Conservation (phyloP, 352 stramenopile species). For the Phytophthora tentaculata region DNA sequence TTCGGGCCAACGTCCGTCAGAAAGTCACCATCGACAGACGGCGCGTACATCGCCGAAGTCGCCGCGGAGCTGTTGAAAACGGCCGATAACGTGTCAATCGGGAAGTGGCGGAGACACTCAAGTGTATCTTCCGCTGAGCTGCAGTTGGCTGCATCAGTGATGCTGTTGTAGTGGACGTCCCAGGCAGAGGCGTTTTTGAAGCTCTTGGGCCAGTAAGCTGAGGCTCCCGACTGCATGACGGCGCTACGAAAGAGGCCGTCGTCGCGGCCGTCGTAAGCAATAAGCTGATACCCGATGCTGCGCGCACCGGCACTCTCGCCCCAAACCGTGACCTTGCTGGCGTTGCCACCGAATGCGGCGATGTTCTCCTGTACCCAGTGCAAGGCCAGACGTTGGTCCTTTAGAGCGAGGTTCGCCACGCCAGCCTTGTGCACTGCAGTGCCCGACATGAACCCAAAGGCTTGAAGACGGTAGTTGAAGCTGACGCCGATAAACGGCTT, state of each 20-base stretch:
- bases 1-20: conserved; percentile 24
- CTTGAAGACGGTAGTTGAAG: conserved; percentile 47
- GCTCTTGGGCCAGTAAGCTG: conserved; percentile 22
- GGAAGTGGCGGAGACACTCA: conserved; percentile 37
- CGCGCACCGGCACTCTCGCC: conserved; percentile 81
- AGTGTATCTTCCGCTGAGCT: conserved; percentile 29
- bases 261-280: conserved; percentile 36
- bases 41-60: conserved; percentile 19
- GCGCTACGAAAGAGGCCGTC: conserved; percentile 35
- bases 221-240: conserved; percentile 37
- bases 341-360: conserved; percentile 79
- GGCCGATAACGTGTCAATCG: conserved; percentile 27
- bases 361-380: conserved; percentile 90
- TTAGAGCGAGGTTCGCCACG: conserved; percentile 82
- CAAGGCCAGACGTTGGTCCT: conserved; percentile 85
- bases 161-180: conserved; percentile 35
- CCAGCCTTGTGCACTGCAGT: conserved; percentile 45
- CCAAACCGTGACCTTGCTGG: conserved; percentile 84
- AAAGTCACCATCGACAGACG: conserved; percentile 40
- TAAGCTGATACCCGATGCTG: conserved; percentile 38
- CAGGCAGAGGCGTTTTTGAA: conserved; percentile 34
- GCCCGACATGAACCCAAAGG: conserved; percentile 42
- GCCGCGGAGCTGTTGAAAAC: conserved; percentile 33
- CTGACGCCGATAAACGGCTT: conserved; percentile 46
- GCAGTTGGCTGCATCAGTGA: conserved; percentile 32